Evolutionary conservation across 768 basidiomycete genomes (phyloP), one percentile per base, ranked within the genome.

Genomic region (Phaeotremella fagi): DNA sequence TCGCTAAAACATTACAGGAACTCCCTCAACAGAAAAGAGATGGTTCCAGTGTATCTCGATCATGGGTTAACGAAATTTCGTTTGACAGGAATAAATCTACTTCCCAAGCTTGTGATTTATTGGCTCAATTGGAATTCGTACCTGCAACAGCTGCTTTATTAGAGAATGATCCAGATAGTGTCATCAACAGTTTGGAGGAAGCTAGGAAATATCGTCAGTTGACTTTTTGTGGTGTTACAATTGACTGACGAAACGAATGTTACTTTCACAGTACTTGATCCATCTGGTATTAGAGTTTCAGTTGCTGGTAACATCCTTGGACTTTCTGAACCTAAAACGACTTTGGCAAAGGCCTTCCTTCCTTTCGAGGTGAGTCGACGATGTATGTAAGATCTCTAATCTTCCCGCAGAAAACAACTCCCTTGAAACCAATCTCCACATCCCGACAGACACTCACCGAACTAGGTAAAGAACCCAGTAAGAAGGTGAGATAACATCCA

Each of bases 21-120:
- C 79, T 99, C 27, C 94, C 95, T 2, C 86, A 90, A 69, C 77
- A 88, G 63, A 98, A 97, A 78, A 82, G 95, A 33, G 86, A 89
- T 68, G 94, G 91, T 12, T 82, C 77, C 66, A 85, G 82, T 25
- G 87, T 98, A 11, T 78, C 90, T 42, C 79, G 80, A 9, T 85
- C 90, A 6, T 76, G 90, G 26, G 84, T 82, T 76, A 76, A 81
- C 16, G 80, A 83, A 54, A 67, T 88, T 24, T 66, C 90, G 23
- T 87, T 82, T 64, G 80, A 82, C 58, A 80, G 84, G 60, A 79
- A 78, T 44, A 73, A 70, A 46, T 89, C 87, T 3, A 86, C 86
- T 9, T 82, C 82, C 12, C 81, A 83, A 27, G 81, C 82, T 48
- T 79, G 80, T 61, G 80, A 82, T 25, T 78, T 98, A 36, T 79